Percentiles rank a stretch among this genome's conserved stretches.
Conservation (phyloP, 2,329 filamentous ascomycete species). For the Colletotrichum tofieldiae region DNA sequence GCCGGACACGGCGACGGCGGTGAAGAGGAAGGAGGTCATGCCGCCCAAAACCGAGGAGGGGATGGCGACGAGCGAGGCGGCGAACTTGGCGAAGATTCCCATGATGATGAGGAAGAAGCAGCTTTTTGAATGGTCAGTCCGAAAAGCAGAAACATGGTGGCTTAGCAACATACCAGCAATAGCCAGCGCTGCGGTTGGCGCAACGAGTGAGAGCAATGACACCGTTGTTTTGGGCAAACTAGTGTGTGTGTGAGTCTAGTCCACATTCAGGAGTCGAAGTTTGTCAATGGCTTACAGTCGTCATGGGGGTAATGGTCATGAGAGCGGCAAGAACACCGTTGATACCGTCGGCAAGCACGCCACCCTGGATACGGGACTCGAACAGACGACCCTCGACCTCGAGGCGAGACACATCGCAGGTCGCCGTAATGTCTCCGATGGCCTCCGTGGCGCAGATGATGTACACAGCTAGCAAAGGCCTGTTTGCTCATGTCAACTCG, state of each 20-base stretch:
- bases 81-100: slow-evolving; percentile 88
- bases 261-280: neutral
- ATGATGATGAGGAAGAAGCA: slow-evolving; percentile 85
- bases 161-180: slow-evolving; percentile 67
- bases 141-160: neutral
- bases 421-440: slow-evolving; percentile 86
- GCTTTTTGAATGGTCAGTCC: slow-evolving; percentile 23
- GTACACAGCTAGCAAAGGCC: slow-evolving; percentile 77
- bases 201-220: slow-evolving; percentile 87
- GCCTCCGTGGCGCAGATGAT: slow-evolving; percentile 85
- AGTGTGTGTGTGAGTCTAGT: neutral
- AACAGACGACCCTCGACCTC: slow-evolving; percentile 81
- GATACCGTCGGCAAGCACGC: slow-evolving; percentile 83
- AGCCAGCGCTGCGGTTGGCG: slow-evolving; percentile 85
- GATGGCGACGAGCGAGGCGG: slow-evolving; percentile 83
- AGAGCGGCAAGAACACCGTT: slow-evolving; percentile 83
- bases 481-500: neutral
- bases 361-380: slow-evolving; percentile 84
- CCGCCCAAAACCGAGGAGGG: slow-evolving; percentile 75
- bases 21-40: slow-evolving; percentile 87
- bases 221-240: slow-evolving; percentile 87
- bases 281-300: slow-evolving; percentile 58
- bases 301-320: slow-evolving; percentile 86
- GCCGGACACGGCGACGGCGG: slow-evolving; percentile 82
- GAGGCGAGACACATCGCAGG: slow-evolving; percentile 84